Conservation (phyloP, 1,284 basidiomycete genomes). For the Ceratobasidium sp. region DNA sequence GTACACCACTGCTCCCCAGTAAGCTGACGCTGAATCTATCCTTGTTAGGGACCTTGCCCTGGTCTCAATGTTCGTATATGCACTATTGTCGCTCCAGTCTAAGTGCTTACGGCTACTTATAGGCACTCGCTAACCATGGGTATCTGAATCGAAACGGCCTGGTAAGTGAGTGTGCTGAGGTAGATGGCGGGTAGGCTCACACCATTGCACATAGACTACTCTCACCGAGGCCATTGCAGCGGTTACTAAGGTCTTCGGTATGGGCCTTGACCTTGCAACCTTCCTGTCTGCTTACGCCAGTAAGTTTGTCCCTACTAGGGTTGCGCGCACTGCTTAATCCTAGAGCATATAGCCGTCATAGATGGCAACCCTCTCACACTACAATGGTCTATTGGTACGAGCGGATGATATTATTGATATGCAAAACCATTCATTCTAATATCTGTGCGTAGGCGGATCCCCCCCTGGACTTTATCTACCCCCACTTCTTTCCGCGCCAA, state of each 20-base stretch:
- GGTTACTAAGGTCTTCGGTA: not conserved
- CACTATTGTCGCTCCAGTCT: not conserved
- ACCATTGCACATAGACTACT: slow-evolving; percentile 4
- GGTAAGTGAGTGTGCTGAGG: not conserved
- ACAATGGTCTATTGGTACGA: slow-evolving; percentile 24
- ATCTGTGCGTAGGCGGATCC: not conserved
- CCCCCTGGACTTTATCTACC: not conserved
- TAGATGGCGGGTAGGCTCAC: not conserved
- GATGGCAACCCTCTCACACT: slow-evolving; percentile 13
- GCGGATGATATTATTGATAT: not conserved
- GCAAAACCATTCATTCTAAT: not conserved
- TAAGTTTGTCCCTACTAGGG: not conserved
- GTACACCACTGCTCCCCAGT: not conserved
- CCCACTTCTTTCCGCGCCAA: not conserved
- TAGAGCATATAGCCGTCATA: not conserved
- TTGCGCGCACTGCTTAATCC: not conserved
- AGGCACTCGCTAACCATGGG: slow-evolving; percentile 33
- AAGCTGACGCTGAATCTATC: not conserved
- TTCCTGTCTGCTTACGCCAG: not conserved
- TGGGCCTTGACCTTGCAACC: not conserved
- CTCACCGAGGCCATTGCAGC: not conserved
- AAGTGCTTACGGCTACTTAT: not conserved
- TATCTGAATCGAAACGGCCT: slow-evolving; percentile 17
- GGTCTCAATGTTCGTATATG: slow-evolving; percentile 33
- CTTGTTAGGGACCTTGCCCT: slow-evolving; percentile 33